Evolutionary conservation across 192 early-diverging fungal species (phyloP).

Genomic region (Endogone sp.): DNA sequence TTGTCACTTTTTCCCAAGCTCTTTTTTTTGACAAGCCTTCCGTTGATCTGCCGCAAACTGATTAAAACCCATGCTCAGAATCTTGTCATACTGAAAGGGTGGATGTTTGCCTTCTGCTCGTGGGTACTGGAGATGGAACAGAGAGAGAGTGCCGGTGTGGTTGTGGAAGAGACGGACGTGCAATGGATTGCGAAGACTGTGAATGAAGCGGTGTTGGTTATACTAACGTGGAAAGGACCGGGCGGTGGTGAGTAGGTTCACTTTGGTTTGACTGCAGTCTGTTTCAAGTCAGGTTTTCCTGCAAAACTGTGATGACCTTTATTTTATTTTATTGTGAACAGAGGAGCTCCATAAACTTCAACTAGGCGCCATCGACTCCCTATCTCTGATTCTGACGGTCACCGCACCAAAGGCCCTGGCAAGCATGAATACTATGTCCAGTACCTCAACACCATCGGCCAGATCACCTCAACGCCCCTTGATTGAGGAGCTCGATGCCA

Average conservation of each 20-base stretch:
- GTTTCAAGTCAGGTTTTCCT: too few relatives aligned
- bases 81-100: background rate
- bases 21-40: background rate
- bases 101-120: background rate
- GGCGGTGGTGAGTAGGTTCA: background rate
- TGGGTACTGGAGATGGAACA: background rate
- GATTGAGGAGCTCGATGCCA: background rate
- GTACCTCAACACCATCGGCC: background rate
- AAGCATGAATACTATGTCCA: background rate
- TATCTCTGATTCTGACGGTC: background rate
- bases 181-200: background rate
- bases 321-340: too few relatives aligned
- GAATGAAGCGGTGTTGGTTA: background rate
- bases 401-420: background rate
- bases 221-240: background rate
- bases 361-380: background rate
- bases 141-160: background rate
- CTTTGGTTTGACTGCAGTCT: too few relatives aligned
- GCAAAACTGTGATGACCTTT: too few relatives aligned
- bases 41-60: background rate
- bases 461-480: background rate
- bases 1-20: background rate
- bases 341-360: background rate
- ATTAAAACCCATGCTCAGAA: background rate
- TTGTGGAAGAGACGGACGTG: background rate